Conservation (phyloP, 2,329 filamentous ascomycete species). For the Aspergillus piperis region DNA sequence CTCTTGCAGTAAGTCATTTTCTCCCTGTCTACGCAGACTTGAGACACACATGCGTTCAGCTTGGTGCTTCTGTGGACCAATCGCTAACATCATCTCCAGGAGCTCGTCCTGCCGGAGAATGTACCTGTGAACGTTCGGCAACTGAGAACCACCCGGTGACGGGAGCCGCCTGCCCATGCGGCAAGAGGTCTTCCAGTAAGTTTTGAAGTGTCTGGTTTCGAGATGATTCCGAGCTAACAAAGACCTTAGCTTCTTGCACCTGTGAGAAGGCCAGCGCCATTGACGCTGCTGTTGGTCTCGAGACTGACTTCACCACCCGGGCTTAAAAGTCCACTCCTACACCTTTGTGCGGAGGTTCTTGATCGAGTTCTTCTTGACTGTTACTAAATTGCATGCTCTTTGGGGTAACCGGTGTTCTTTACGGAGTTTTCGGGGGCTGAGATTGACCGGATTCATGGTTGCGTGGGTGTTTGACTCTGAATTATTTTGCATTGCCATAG, state of each 20-base stretch:
- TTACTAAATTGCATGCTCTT: not conserved
- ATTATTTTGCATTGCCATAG: not conserved
- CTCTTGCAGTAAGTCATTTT: conserved; percentile 67
- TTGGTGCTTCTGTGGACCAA: conserved; percentile 8
- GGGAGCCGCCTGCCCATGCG: conserved; percentile 73
- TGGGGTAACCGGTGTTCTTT: conserved; percentile 9
- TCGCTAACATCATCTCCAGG: conserved; percentile 39
- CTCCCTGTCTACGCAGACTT: not conserved
- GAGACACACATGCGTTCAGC: conserved; percentile 19
- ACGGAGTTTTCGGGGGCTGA: not conserved
- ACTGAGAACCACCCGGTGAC: conserved; percentile 66
- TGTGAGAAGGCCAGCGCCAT: conserved; percentile 72
- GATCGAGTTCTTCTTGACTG: not conserved
- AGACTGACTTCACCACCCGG: conserved; percentile 86
- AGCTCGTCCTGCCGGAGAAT: conserved; percentile 74
- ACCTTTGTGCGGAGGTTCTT: not conserved
- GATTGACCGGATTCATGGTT: not conserved
- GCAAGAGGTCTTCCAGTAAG: conserved; percentile 70
- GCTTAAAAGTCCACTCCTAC: conserved; percentile 9
- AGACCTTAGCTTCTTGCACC: conserved; percentile 67
- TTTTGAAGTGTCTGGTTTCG: conserved; percentile 15
- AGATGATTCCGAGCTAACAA: conserved; percentile 16
- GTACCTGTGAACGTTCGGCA: conserved; percentile 74
- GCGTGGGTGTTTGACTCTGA: not conserved
- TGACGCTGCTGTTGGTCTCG: conserved; percentile 62